Evolutionary conservation across 306 rosid genomes (phyloP), one percentile per base, ranked within the genome.

Genomic region (Acmispon strigosus): DNA sequence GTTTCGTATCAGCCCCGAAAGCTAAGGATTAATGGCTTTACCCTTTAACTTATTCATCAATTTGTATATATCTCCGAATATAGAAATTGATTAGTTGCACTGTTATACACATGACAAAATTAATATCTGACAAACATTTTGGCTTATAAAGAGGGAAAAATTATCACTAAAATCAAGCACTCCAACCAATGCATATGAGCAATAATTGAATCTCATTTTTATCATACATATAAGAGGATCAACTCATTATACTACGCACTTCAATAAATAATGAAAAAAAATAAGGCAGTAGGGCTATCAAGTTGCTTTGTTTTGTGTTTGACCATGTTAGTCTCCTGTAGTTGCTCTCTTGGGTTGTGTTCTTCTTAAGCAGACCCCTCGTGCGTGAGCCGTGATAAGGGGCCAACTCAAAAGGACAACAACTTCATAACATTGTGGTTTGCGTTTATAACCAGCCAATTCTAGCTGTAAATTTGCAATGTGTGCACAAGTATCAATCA

Each of bases 341-440:
- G 64, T 82, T 83, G 86, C 90, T 88, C 87, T 67, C 89, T 88
- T 55, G 83, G 83, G 87, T 76, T 73, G 71, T 66, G 87, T 67
- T 76, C n/a, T 70, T 62, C 54, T 17, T 1, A 52, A 80, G 79
- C 89, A 82, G 24, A 16, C 16, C 62, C 84, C 86, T 83, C 88
- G 77, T 81, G 81, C 72, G 29, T 56, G 67, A 52, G 75, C 79
- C 72, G 29, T 56, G 67, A 57, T 72, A 69, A 64, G 29, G 74
- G 8, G 74, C 75, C 81, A 70, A 72, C 76, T 73, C 69, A 77
- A 64, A 80, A 80, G 75, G 76, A 52, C 81, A 59, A 74, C 37
- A 42, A 56, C 55, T 39, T 24, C 39, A 34, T 37, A 43, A 11
- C 66, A 69, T 15, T 15, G 49, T 50, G 70, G 12, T 20, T 76